phyloP scores from a whole-genome alignment of 345 rosid genomes.

The Brassica rapa region DNA sequence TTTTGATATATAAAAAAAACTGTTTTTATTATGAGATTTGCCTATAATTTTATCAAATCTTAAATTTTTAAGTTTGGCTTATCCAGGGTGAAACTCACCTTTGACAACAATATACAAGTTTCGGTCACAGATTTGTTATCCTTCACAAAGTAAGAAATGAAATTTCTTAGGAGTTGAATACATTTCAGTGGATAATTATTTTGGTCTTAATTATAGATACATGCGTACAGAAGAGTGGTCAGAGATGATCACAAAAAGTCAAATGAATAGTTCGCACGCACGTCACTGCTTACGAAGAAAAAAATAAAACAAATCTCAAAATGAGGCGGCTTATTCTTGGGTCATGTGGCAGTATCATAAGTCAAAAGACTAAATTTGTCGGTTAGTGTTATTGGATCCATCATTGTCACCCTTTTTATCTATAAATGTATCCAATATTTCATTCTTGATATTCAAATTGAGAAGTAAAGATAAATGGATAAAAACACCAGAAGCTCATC shows the following conservation, averaged over 20 bases:
- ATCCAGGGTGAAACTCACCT: no score
- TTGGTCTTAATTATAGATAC: no score
- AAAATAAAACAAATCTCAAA: not conserved
- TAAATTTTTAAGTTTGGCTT: no score
- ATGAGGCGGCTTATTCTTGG: not conserved
- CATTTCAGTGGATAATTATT: no score
- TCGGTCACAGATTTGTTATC: no score
- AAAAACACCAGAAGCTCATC: constrained; percentile 11
- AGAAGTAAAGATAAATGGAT: constrained; percentile 29
- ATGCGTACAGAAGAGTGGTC: not conserved
- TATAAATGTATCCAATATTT: constrained; percentile 15
- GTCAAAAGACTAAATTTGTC: not conserved
- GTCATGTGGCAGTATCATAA: not conserved
- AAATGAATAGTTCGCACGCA: not conserved
- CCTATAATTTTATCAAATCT: no score
- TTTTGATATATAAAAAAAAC: no score
- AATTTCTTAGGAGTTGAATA: no score
- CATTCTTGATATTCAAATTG: not conserved
- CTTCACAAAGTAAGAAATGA: no score
- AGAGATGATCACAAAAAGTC: not conserved
- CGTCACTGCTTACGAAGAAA: constrained; percentile 36
- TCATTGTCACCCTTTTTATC: not conserved
- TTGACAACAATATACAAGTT: no score
- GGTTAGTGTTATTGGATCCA: not conserved
- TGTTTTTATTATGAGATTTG: no score